Evolutionary conservation across 257 asterid genomes (phyloP).

Genomic region (Craterostigma plantagineum): DNA sequence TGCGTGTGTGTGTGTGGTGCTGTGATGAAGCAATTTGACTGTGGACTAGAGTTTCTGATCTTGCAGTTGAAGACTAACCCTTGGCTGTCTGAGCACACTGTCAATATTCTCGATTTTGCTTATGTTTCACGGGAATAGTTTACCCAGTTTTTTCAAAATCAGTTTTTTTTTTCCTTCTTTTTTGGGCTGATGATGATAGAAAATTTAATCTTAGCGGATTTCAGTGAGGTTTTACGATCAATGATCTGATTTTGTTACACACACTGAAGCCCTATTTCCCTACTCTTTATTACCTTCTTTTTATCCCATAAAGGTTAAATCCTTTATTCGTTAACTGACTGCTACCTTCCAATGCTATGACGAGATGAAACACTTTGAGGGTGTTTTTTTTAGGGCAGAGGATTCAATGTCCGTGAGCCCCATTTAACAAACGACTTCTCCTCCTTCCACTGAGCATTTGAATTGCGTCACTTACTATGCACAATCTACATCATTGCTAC

Average conservation of each 20-base stretch:
- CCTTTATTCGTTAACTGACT: background rate
- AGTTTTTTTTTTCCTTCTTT: background rate
- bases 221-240: slow-evolving; percentile 49
- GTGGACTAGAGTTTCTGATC: slow-evolving; percentile 72
- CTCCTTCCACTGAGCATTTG: slow-evolving; percentile 42
- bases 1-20: slow-evolving; percentile 14
- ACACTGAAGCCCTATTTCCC: slow-evolving; percentile 46
- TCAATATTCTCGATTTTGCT: background rate
- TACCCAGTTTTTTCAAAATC: no score
- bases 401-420: slow-evolving; percentile 38
- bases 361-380: slow-evolving; percentile 21
- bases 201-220: slow-evolving; percentile 78
- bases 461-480: background rate
- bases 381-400: slow-evolving; percentile 36
- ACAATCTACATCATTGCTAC: no score
- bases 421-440: slow-evolving; percentile 32
- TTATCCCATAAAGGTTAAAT: background rate
- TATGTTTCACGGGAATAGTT: background rate
- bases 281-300: background rate
- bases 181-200: slow-evolving; percentile 48
- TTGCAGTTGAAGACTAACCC: slow-evolving; percentile 47
- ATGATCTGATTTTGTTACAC: slow-evolving; percentile 87
- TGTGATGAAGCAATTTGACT: slow-evolving; percentile 24
- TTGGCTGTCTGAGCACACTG: slow-evolving; percentile 71
- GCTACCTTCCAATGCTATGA: slow-evolving; percentile 15